These are phyloP conservation scores for Fusarium udum DNA, from an alignment of 2,329 filamentous ascomycete genomes.

Conservation along the genomic window DNA sequence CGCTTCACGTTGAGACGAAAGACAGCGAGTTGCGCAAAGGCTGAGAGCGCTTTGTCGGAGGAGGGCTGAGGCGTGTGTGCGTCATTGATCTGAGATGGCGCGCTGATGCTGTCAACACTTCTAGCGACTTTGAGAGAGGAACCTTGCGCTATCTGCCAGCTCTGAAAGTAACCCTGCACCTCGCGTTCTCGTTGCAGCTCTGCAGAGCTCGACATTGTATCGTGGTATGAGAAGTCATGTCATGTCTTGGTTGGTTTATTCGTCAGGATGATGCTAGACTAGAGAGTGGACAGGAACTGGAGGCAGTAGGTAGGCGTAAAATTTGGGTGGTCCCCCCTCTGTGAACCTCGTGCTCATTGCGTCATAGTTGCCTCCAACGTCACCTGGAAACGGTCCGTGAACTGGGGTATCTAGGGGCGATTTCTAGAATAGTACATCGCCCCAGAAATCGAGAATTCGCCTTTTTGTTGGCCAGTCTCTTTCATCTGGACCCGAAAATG, in stretches of 20 bases:
- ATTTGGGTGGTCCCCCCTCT: conserved; percentile 8
- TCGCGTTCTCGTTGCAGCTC: conserved; percentile 47
- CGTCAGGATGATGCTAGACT: background rate
- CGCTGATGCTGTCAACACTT: conserved; percentile 45
- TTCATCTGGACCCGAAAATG: background rate
- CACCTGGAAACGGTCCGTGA: background rate
- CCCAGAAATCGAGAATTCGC: background rate
- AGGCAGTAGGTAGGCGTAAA: background rate
- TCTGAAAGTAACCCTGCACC: conserved; percentile 46
- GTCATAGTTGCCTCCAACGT: conserved; percentile 28
- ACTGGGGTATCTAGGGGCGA: background rate
- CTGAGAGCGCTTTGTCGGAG: conserved; percentile 52
- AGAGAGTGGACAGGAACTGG: background rate
- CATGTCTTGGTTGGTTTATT: conserved; percentile 8
- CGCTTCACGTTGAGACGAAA: conserved; percentile 58
- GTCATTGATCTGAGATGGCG: conserved; percentile 40
- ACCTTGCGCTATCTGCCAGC: conserved; percentile 47
- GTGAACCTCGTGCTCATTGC: conserved; percentile 4
- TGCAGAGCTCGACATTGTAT: conserved; percentile 39
- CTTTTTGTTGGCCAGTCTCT: background rate
- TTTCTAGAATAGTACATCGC: conserved; percentile 15
- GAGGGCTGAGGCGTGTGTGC: conserved; percentile 46
- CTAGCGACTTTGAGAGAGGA: conserved; percentile 46
- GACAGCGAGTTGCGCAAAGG: conserved; percentile 61
- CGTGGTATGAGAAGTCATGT: conserved; percentile 2